A percentile compares a stretch with the other conserved stretches of the same genome.
Evolutionary conservation across 2,329 filamentous ascomycete genomes (phyloP).

Genomic region (Magnaporthiopsis rhizophila): DNA sequence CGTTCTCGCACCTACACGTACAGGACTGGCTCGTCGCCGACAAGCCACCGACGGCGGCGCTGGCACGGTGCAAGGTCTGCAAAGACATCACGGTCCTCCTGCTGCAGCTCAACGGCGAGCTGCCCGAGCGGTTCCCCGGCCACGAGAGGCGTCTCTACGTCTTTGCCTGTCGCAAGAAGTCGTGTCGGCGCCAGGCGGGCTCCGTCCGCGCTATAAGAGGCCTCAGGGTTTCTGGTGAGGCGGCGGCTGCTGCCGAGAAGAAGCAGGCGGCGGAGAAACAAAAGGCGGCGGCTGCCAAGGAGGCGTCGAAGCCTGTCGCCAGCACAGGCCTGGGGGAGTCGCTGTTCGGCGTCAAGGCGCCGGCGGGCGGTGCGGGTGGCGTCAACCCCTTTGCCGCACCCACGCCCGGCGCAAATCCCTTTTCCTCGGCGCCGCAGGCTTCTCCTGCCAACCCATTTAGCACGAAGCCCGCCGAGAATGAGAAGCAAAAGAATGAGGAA

Average conservation of each 20-base stretch:
- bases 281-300: slow-evolving; percentile 23
- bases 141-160: slow-evolving; percentile 86
- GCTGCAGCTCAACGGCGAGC: slow-evolving; percentile 83
- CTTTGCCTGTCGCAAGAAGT: slow-evolving; percentile 69
- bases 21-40: slow-evolving; percentile 78
- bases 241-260: slow-evolving; percentile 22
- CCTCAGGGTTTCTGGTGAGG: slow-evolving; percentile 45
- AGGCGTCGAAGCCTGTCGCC: slow-evolving; percentile 23
- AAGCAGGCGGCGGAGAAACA: slow-evolving; percentile 25
- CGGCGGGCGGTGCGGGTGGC: slow-evolving; percentile 26
- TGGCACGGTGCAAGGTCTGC: slow-evolving; percentile 84
- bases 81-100: slow-evolving; percentile 75
- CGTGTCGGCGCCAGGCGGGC: slow-evolving; percentile 74
- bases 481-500: slow-evolving; percentile 21
- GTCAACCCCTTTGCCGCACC: slow-evolving; percentile 43
- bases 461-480: slow-evolving; percentile 8
- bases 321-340: slow-evolving; percentile 52
- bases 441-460: slow-evolving; percentile 16
- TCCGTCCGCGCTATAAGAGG: slow-evolving; percentile 71
- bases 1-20: background rate
- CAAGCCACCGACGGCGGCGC: slow-evolving; percentile 62
- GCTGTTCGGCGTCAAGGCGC: slow-evolving; percentile 58
- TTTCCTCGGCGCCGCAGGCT: slow-evolving; percentile 22
- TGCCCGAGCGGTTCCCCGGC: slow-evolving; percentile 76
- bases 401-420: slow-evolving; percentile 14